Evolutionary conservation across 305 asterid genomes (phyloP), one percentile per base, ranked within the genome.

Genomic region (Lippia alba): DNA sequence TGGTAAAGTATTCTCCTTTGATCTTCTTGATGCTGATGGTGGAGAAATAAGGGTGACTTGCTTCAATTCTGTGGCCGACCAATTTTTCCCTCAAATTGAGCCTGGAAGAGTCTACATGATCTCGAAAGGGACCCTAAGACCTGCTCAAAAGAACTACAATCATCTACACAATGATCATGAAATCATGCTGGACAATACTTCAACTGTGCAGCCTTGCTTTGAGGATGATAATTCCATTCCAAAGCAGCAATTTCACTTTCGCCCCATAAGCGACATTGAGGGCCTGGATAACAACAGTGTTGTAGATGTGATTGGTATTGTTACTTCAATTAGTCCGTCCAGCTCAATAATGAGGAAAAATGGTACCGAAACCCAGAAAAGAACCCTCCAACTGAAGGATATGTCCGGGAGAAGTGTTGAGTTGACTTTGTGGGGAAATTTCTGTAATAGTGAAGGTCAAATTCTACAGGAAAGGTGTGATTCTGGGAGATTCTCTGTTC

Each of bases 21-120:
- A 94, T 82, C 94, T 94, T 76, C 93, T 94, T 75, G 99, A 94
- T 81, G 80, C 96, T 50, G 88, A 86, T 54, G 95, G 97, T 66
- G 97, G 97, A 67, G 97, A 94, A 82, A 94, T 94, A 82, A 85
- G 94, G 81, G 97, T 79, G 5, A 94, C 97, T 11, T 94, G 97
- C 85, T 94, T 94, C 84, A 94, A 91, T 82, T 85, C 91, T 30
- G 96, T 84, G 77, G 99, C 90, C 6, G 96, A 87, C 78, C 92
- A 85, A 64, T 91, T 85, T 76, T 90, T 85, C 76, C 18, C 73
- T 30, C 90, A 77, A 81, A 89, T 94, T 66, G 89, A 90, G 86
- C 78, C 81, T 41, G 91, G 96, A 74, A 79, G 78, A 77, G 90
- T 94, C 62, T 91, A 91, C 77, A 67, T 86, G 78, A 82, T 94